phyloP scores from a whole-genome alignment of 202 grass and related monocot species.

The Zizania palustris region DNA sequence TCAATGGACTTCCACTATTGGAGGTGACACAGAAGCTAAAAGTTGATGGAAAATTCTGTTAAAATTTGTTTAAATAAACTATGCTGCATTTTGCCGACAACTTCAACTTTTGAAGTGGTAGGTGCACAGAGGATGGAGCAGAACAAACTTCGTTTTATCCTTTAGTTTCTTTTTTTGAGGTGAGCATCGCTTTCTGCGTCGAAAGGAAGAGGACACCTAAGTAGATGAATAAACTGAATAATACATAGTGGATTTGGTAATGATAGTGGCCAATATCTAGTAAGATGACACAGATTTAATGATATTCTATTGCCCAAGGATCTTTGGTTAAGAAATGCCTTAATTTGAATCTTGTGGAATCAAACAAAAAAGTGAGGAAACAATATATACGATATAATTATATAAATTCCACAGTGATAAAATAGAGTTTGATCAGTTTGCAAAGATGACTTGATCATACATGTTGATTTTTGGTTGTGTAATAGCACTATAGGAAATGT shows the following conservation, averaged over 20 bases:
- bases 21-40: constrained; percentile 1
- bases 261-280: not conserved
- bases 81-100: constrained; percentile 11
- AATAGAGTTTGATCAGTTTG: constrained; percentile 3
- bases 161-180: constrained; percentile 14
- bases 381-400: not conserved
- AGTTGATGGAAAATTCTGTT: constrained; percentile 2
- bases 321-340: not conserved
- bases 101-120: constrained; percentile 31
- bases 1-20: not conserved
- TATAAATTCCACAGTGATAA: not conserved
- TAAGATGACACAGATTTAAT: not conserved
- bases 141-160: not conserved
- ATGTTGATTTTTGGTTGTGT: constrained; percentile 16
- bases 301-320: not conserved
- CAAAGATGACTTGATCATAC: not conserved
- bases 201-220: not conserved
- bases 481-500: not conserved
- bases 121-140: constrained; percentile 25
- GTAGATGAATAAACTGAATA: constrained; percentile 5
- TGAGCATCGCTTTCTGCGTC: constrained; percentile 1
- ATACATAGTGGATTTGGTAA: constrained; percentile 16
- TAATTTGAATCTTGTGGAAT: not conserved
- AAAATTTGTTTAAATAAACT: not conserved
- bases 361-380: not conserved